Conservation (phyloP, 306 rosid species). For the Sindora glabra region DNA sequence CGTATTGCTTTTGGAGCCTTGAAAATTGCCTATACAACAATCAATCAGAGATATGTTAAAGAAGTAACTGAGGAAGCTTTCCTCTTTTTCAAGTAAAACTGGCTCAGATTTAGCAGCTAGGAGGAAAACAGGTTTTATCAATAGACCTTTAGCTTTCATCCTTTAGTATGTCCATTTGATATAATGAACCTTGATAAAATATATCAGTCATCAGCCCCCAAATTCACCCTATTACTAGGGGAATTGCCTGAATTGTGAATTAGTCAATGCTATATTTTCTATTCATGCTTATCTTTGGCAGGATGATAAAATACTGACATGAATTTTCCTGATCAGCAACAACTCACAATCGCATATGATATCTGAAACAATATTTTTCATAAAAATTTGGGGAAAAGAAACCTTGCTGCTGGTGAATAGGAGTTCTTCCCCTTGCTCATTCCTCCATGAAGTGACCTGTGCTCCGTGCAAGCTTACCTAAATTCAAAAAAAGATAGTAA, state of each 20-base stretch:
- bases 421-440: conserved; percentile 83
- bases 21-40: conserved; percentile 44
- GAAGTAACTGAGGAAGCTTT: conserved; percentile 3
- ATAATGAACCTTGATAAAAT: background rate
- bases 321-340: background rate
- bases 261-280: background rate
- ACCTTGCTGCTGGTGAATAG: conserved; percentile 92
- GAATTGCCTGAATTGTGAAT: background rate
- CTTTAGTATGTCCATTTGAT: background rate
- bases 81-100: conserved; percentile 11
- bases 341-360: background rate
- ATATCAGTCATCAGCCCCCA: background rate
- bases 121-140: background rate
- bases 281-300: background rate
- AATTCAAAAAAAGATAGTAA: conserved; percentile 19
- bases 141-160: background rate
- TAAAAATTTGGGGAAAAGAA: background rate
- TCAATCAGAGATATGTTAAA: background rate
- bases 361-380: background rate
- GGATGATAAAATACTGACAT: conserved; percentile 6
- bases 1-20: conserved; percentile 73
- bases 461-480: conserved; percentile 92
- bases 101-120: background rate
- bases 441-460: conserved; percentile 87
- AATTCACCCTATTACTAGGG: background rate